Evolutionary conservation across 768 basidiomycete species (phyloP), one percentile per base, ranked within the genome.

Genomic region (Termitomyces sp.): DNA sequence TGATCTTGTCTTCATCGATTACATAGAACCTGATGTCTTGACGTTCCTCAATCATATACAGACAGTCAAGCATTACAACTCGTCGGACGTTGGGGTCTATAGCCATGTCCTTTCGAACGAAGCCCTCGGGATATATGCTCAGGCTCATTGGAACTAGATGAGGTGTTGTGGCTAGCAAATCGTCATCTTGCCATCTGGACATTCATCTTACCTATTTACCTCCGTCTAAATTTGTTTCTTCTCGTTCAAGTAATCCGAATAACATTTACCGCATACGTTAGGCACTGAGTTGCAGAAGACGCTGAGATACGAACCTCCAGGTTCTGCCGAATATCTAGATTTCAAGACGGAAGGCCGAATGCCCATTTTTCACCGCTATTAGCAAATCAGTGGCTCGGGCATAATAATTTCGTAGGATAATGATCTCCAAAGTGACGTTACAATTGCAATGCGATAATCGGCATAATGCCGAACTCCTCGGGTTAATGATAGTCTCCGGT

Each of bases 1-100:
- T 59, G 91, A 93, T 63, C 78, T 93, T 22, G 85, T 92, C 34
- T 93, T 92, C 67, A 76, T 87, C 47, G 76, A 86, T 67, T 92
- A 90, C 69, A 84, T 91, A 65, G 72, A 78, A 64, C 54, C 64
- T 5, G 72, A 81, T 59, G 64, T 88, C 27, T 59, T 90, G 57
- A 41, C 60, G 5, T 78, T 82, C 27, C 65, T 91, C 52, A 92
- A 92, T 63, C 36, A 49, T 1, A 65, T 85, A 24, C 84, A 87
- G 71, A 77, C 43, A 7, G 65, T 60, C 27, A 81, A 73, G 68
- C 75, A 65, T 3, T 91, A 80, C 64, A 79, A 80, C 2, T 63
- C 66, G 0, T 64, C 72, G 12, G 85, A 92, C 65, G 81, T 85
- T 1, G 56, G 63, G 34, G n/a, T 62, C 34, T 92, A 91, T 68